Evolutionary conservation across 257 asterid species (phyloP), one percentile per base, ranked within the genome.

Genomic region (Thymus mandschuricus): DNA sequence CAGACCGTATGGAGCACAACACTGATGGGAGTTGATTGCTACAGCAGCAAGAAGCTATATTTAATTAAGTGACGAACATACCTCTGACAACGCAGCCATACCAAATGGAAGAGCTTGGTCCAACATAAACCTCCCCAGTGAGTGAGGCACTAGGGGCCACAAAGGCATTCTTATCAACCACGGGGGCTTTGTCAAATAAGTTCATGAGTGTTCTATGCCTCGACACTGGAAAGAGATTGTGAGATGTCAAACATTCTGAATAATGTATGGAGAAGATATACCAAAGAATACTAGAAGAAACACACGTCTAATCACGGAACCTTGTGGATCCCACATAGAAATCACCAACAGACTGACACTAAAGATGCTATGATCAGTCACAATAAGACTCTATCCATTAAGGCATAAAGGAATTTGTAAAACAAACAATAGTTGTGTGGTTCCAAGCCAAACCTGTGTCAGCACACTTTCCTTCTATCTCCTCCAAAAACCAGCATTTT

Each of bases 71-170:
- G 38, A 72, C 58, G 34, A 58, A 40, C 88, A 46, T 80, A 92
- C 98, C 98, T 84, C 98, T 86, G 45, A 92, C 84, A 69, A 90
- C 95, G 70, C 98, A 92, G 64, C 98, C 98, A 66, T 92, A 92
- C 97, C 98, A 92, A 75, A 92, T 85, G 69, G 98, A 92, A 62
- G 98, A 87, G 76, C 78, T 75, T 4, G 80, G 82, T 43, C 97
- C 97, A 70, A 92, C 83, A 70, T 76, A 81, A 71, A 92, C 97
- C 77, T 92, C 90, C 34, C 98, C 98, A 70, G 76, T 76, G 46
- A 92, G 55, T 65, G 98, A 90, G 44, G 98, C 97, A 81, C 87
- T 90, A 6, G 97, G 98, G 64, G 98, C 98, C 71, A 92, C 92
- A 84, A 92, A 92, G 31, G 96, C 96, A 43, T 76, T 85, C 86